phyloP scores from a whole-genome alignment of 257 asterid species.

The Penstemon newberryi region DNA sequence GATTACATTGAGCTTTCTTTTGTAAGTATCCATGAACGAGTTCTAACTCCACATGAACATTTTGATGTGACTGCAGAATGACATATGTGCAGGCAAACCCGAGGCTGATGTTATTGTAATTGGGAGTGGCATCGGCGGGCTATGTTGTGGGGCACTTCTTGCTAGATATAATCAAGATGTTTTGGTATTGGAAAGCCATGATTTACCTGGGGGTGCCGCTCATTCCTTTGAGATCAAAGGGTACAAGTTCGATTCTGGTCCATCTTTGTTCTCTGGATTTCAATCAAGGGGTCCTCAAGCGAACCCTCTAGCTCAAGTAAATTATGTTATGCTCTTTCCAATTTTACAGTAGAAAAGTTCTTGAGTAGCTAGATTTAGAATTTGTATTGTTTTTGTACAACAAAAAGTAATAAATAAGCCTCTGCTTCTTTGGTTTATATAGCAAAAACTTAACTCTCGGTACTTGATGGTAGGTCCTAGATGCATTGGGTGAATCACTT shows the following conservation, averaged over 20 bases:
- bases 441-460: background rate
- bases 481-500: slow-evolving; percentile 84
- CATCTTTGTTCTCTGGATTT: slow-evolving; percentile 90
- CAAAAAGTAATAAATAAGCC: slow-evolving; percentile 2
- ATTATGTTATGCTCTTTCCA: background rate
- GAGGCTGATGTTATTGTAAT: slow-evolving; percentile 89
- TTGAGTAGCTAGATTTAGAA: slow-evolving; percentile 7
- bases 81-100: slow-evolving; percentile 62
- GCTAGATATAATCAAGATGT: slow-evolving; percentile 87
- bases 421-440: slow-evolving; percentile 1
- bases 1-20: background rate
- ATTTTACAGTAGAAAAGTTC: background rate
- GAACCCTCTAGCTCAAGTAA: slow-evolving; percentile 92
- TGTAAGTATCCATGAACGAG: background rate
- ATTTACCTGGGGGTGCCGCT: slow-evolving; percentile 92
- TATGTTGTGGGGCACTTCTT: slow-evolving; percentile 82
- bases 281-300: slow-evolving; percentile 96
- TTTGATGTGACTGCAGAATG: slow-evolving; percentile 52
- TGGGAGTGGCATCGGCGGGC: slow-evolving; percentile 94
- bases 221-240: slow-evolving; percentile 81
- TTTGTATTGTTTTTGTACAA: background rate
- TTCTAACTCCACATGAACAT: slow-evolving; percentile 23
- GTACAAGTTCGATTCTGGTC: slow-evolving; percentile 89
- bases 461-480: slow-evolving; percentile 70
- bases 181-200: slow-evolving; percentile 88